Evolutionary conservation across 352 stramenopile genomes (phyloP).

Genomic region (Phytophthora sp.): DNA sequence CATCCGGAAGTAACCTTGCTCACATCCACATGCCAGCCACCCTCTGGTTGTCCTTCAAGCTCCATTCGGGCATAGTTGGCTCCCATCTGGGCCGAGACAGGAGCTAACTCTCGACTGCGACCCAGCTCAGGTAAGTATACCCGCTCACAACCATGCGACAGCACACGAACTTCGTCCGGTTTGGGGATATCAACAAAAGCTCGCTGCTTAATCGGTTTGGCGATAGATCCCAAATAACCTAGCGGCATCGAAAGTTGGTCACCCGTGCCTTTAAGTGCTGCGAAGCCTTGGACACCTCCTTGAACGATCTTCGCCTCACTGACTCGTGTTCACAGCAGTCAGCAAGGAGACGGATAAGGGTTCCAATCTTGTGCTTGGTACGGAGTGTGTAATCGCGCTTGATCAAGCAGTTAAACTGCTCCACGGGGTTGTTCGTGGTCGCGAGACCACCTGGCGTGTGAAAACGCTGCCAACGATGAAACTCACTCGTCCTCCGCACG

Average conservation of each 20-base stretch:
- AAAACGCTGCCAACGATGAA: slow-evolving; percentile 26
- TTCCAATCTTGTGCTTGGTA: slow-evolving; percentile 16
- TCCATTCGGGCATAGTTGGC: slow-evolving; percentile 3
- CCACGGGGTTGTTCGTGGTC: slow-evolving; percentile 11
- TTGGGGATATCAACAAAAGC: slow-evolving; percentile 5
- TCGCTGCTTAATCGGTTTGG: neutral
- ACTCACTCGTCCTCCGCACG: neutral
- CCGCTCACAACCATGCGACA: neutral
- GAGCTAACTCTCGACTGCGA: neutral
- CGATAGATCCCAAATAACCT: neutral
- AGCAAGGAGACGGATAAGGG: neutral
- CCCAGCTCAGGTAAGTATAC: slow-evolving; percentile 3
- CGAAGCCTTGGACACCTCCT: neutral
- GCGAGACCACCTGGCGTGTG: slow-evolving; percentile 2
- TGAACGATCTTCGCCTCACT: neutral
- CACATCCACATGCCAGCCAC: slow-evolving; percentile 1
- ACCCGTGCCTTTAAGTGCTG: slow-evolving; percentile 9
- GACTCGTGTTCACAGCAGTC: slow-evolving; percentile 9
- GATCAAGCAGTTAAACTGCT: slow-evolving; percentile 16
- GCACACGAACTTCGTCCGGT: slow-evolving; percentile 1
- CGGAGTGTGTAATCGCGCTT: slow-evolving; percentile 33
- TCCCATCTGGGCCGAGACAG: slow-evolving; percentile 17
- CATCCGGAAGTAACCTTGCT: slow-evolving; percentile 1
- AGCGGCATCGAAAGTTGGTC: slow-evolving; percentile 1
- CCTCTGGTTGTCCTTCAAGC: neutral